Conservation (phyloP, 208 protist genomes). For the Leishmania mexicana region DNA sequence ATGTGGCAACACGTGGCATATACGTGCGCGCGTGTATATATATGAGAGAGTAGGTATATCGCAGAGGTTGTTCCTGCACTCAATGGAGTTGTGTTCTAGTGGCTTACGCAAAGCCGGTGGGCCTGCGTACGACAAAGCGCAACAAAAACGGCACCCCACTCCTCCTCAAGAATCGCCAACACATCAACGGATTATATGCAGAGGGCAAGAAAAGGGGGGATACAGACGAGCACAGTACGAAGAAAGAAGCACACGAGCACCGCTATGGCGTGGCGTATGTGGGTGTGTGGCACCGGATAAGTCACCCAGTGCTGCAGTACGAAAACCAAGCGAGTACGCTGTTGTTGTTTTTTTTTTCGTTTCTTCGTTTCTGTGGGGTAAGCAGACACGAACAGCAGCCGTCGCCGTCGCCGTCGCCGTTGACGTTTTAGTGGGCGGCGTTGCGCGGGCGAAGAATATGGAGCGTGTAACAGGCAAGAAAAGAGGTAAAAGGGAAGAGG, state of each 20-base stretch:
- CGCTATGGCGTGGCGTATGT: background rate
- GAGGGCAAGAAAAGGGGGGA: background rate
- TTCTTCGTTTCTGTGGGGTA: background rate
- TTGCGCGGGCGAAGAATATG: background rate
- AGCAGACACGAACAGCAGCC: background rate
- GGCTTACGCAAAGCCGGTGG: background rate
- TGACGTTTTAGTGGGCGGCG: background rate
- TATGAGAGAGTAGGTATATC: background rate
- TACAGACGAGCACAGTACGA: background rate
- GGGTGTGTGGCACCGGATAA: background rate
- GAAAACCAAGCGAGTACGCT: background rate
- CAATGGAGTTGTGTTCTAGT: background rate
- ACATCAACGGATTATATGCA: background rate
- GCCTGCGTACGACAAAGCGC: background rate
- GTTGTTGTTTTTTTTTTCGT: background rate
- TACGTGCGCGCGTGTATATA: background rate
- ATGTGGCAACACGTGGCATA: background rate
- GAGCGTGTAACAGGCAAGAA: background rate
- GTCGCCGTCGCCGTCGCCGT: too few species aligned
- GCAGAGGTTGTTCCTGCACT: background rate
- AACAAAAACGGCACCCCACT: background rate
- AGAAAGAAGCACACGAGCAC: background rate
- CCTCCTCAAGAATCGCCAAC: background rate
- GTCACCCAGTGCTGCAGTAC: background rate
- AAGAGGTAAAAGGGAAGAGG: background rate